Evolutionary conservation across 345 rosid species (phyloP).

Genomic region (Acer yangbiense): DNA sequence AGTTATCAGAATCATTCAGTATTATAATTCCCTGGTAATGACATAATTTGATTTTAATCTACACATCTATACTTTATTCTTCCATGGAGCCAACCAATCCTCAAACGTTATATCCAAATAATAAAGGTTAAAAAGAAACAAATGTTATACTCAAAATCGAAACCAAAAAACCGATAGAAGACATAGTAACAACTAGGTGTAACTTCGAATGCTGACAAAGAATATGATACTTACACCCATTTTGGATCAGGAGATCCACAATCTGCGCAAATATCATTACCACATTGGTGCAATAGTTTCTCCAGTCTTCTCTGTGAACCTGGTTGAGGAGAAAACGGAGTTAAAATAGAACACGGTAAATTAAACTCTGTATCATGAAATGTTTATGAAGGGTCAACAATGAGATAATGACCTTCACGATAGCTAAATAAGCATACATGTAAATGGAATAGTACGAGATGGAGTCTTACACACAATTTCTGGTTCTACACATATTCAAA

Average conservation of each 20-base stretch:
- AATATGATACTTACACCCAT: slow-evolving; percentile 82
- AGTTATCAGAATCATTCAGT: no score
- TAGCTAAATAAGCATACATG: background rate
- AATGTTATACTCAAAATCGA: background rate
- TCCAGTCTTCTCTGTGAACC: slow-evolving; percentile 62
- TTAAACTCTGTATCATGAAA: background rate
- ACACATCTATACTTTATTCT: background rate
- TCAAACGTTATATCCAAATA: background rate
- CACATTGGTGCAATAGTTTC: slow-evolving; percentile 47
- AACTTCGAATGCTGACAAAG: background rate
- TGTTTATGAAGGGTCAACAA: background rate
- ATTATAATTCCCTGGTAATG: no score
- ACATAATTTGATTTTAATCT: background rate
- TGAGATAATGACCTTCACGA: background rate
- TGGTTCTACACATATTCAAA: background rate
- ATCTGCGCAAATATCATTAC: slow-evolving; percentile 81
- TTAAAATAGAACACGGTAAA: background rate
- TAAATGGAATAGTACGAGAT: background rate
- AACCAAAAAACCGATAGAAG: background rate
- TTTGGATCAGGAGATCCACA: slow-evolving; percentile 95
- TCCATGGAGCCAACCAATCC: background rate
- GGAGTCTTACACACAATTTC: background rate
- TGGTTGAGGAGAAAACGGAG: slow-evolving; percentile 25
- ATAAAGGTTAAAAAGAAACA: background rate
- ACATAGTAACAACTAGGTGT: background rate